Base-by-base conservation (phyloP, 192 early-diverging fungal species). In the Coemansia aciculifera region DNA sequence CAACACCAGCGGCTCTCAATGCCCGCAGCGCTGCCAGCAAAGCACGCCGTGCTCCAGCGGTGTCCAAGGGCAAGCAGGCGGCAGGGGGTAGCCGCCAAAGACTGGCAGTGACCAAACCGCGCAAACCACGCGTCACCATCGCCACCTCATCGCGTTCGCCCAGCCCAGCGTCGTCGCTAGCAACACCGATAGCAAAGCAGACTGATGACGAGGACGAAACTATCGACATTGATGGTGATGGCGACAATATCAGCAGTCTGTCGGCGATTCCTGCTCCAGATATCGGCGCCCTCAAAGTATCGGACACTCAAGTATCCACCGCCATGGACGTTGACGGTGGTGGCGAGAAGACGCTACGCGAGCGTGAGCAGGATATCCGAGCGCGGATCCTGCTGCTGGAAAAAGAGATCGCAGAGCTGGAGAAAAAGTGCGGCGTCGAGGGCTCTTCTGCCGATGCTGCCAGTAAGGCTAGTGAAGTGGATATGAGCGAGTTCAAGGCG, bases 401-500 rank as follows among this genome's bases (percentile, higher is more conserved):
- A 39, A 76, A 70, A 59, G 87, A 88, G 62, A 86, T 89, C 63
- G 60, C 75, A 19, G 79, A 81, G 27, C 73, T 89, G 21, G 85
- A 87, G 66, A 78, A 78, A 38, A 84, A 85, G 36, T 82, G 79
- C 59, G 77, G 79, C 24, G 63, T 81, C 7, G 71, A 79, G 17
- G 71, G 59, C 49, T 60, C 59, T 19, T 48, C 68, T 5, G 59
- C 59, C 2, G 66, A 68, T 19, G 39, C 49, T 19, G 48, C 36
- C 12, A 61, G 38, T 49, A 71, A 66, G 61, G 42, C 62, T 37
- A 59, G 24, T 5, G 62, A 49, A 56, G 48, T 85, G 57, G 86
- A 89, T 54, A 64, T 91, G 81, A 90, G 89, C 72, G 91, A 94
- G 64, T 95, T 93, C 74, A 88, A 90, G 69, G 94, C 94, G 29